Conservation (phyloP, 257 asterid genomes). For the Leonotis leonurus region DNA sequence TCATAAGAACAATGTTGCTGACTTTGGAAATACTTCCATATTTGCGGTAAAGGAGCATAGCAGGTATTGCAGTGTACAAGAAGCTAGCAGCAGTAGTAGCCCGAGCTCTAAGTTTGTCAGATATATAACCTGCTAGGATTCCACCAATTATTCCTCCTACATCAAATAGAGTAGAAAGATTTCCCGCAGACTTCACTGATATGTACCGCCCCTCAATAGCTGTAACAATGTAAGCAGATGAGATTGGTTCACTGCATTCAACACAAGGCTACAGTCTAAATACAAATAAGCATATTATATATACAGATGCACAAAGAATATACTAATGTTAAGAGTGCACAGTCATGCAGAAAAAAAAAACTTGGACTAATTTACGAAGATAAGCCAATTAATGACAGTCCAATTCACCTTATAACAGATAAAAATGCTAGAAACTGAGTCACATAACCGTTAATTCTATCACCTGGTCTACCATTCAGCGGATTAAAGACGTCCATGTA, state of each 20-base stretch:
- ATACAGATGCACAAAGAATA: background rate
- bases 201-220: constrained; percentile 68
- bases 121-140: constrained; percentile 66
- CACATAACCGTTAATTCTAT: background rate
- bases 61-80: constrained; percentile 69
- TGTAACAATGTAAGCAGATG: constrained; percentile 23
- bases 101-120: constrained; percentile 68
- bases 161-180: constrained; percentile 81
- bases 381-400: background rate
- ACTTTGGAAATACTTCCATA: constrained; percentile 51
- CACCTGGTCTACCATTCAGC: background rate
- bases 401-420: background rate
- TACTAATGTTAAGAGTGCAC: too few relatives aligned
- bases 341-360: too few relatives aligned
- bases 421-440: background rate
- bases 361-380: too few relatives aligned
- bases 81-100: constrained; percentile 81
- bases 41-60: constrained; percentile 54
- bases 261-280: background rate
- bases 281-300: background rate
- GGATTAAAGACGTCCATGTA: background rate
- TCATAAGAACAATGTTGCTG: constrained; percentile 59
- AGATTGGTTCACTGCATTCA: constrained; percentile 12
- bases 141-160: constrained; percentile 87
- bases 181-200: constrained; percentile 79